phyloP scores from a whole-genome alignment of 1,139 yeast species.

The Pichia sp. region DNA sequence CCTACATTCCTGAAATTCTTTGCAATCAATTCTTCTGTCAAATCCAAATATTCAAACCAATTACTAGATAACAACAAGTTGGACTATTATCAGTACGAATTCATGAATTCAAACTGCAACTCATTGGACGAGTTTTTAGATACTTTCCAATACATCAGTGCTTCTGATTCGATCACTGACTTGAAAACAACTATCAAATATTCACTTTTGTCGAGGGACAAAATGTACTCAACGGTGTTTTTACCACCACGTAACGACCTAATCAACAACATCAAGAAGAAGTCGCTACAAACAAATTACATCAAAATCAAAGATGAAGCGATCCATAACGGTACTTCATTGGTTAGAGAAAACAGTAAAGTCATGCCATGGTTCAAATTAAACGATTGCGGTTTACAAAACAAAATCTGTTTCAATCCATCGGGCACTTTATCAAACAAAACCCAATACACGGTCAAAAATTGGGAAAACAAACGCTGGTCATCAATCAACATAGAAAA shows the following conservation, averaged over 20 bases:
- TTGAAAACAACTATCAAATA: slow-evolving; percentile 25
- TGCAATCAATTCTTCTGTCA: slow-evolving; percentile 44
- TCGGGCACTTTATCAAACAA: slow-evolving; percentile 26
- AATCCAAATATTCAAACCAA: slow-evolving; percentile 31
- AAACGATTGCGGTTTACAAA: slow-evolving; percentile 19
- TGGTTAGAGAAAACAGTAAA: slow-evolving; percentile 25
- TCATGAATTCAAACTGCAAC: slow-evolving; percentile 19
- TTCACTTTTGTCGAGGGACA: slow-evolving; percentile 37
- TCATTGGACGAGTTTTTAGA: slow-evolving; percentile 24
- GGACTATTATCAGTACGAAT: slow-evolving; percentile 32
- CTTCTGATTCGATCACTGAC: slow-evolving; percentile 1
- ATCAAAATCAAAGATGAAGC: not conserved
- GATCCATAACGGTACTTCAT: slow-evolving; percentile 14
- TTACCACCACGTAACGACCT: slow-evolving; percentile 46
- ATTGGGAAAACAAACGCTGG: slow-evolving; percentile 56
- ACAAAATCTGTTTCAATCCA: slow-evolving; percentile 25
- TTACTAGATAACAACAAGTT: slow-evolving; percentile 32
- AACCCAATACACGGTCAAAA: slow-evolving; percentile 51
- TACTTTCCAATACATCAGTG: slow-evolving; percentile 5
- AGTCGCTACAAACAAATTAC: slow-evolving; percentile 41
- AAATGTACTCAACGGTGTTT: slow-evolving; percentile 49
- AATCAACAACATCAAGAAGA: not conserved
- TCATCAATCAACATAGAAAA: not conserved
- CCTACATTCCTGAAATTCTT: slow-evolving; percentile 45
- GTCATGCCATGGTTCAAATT: slow-evolving; percentile 41